Evolutionary conservation across 345 rosid species (phyloP).

Genomic region (Sonneratia alba): DNA sequence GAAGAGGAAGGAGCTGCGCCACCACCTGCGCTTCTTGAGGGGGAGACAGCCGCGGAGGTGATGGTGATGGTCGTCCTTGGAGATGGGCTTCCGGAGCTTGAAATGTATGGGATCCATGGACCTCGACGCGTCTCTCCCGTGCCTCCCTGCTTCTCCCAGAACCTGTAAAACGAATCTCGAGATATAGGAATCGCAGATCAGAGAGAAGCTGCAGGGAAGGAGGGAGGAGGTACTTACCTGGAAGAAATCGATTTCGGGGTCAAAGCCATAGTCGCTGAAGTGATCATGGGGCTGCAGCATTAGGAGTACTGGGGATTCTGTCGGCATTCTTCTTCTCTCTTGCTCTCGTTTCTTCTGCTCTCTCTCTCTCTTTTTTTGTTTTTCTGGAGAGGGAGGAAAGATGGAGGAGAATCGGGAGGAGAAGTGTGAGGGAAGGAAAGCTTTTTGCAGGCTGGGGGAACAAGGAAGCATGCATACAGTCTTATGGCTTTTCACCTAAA

Average conservation of each 20-base stretch:
- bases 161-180: constrained; percentile 28
- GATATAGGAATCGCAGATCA: background rate
- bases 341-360: background rate
- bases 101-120: constrained; percentile 49
- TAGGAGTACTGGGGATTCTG: constrained; percentile 46
- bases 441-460: no score
- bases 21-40: constrained; percentile 56
- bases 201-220: no score
- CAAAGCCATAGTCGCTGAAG: constrained; percentile 86
- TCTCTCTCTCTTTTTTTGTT: background rate
- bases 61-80: constrained; percentile 45
- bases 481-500: no score
- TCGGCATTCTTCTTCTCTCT: constrained; percentile 25
- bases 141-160: constrained; percentile 69
- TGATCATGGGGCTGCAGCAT: constrained; percentile 49
- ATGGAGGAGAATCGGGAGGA: no score
- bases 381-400: no score
- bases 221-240: constrained; percentile 33
- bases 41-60: constrained; percentile 22
- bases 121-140: constrained; percentile 34
- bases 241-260: constrained; percentile 63
- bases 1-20: constrained; percentile 64
- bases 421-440: no score
- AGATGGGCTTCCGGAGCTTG: constrained; percentile 84
- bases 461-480: no score